phyloP scores from a whole-genome alignment of 2,329 filamentous ascomycete species.

The Arthrobotrys sphaeroides region DNA sequence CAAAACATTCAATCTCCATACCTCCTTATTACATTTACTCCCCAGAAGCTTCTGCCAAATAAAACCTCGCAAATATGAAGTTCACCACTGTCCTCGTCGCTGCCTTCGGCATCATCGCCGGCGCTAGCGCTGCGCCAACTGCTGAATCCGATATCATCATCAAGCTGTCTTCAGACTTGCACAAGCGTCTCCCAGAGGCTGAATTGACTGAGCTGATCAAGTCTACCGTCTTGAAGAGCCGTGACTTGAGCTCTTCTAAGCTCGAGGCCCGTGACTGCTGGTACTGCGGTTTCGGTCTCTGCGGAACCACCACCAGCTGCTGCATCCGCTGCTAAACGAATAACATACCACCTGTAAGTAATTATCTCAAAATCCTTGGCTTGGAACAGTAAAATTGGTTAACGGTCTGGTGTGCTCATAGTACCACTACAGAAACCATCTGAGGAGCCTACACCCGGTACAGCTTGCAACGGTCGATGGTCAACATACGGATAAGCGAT shows the following conservation, averaged over 20 bases:
- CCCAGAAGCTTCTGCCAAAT: background rate
- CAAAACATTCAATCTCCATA: background rate
- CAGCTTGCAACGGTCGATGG: no score
- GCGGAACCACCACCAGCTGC: constrained; percentile 44
- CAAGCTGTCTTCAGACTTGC: constrained; percentile 45
- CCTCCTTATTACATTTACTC: background rate
- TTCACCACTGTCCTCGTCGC: constrained; percentile 25
- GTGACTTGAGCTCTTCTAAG: constrained; percentile 12
- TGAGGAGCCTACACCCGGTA: no score
- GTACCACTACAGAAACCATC: no score
- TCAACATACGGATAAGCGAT: no score
- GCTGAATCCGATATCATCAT: constrained; percentile 38
- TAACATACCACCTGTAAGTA: background rate
- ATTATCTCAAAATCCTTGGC: no score
- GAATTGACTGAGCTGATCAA: constrained; percentile 50
- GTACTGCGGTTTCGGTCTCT: constrained; percentile 36
- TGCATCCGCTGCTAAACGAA: constrained; percentile 30
- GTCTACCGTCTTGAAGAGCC: constrained; percentile 35
- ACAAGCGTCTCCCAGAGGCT: constrained; percentile 42
- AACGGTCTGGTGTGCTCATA: background rate
- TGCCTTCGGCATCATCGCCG: constrained; percentile 25
- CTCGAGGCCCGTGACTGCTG: constrained; percentile 38
- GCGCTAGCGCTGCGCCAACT: constrained; percentile 31
- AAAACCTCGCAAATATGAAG: constrained; percentile 22
- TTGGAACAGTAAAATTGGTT: no score